Percentiles rank a stretch among this genome's conserved stretches.
phyloP scores from a whole-genome alignment of 495 filamentous ascomycete genomes.

The Penicillium flavigenum region DNA sequence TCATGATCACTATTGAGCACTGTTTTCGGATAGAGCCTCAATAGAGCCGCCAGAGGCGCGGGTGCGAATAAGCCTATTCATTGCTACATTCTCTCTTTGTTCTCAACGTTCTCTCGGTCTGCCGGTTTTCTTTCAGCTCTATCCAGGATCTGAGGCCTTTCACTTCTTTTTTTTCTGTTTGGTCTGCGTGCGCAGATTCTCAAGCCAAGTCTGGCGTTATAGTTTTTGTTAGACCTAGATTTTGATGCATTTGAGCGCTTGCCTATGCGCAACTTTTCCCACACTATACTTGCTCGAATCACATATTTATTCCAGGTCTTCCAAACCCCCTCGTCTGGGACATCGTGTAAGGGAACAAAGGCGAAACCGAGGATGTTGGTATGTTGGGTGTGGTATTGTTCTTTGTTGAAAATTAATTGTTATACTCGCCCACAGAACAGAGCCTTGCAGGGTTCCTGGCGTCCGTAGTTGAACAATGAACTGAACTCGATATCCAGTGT shows the following conservation, averaged over 20 bases:
- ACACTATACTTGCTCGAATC: background rate
- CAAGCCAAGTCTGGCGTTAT: background rate
- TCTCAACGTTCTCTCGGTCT: background rate
- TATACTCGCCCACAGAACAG: background rate
- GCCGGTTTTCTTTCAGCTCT: background rate
- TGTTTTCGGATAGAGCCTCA: background rate
- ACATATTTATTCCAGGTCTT: background rate
- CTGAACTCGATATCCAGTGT: background rate
- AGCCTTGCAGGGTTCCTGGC: background rate
- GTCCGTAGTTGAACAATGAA: conserved; percentile 5
- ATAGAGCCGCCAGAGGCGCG: background rate
- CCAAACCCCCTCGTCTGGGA: background rate
- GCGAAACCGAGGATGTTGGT: background rate
- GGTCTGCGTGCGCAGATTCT: background rate
- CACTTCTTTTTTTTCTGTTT: background rate
- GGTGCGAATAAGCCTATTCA: background rate
- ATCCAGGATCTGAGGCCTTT: background rate
- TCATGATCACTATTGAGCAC: background rate
- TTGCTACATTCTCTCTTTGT: background rate
- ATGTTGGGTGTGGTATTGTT: background rate
- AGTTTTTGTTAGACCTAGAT: background rate
- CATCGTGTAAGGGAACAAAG: background rate
- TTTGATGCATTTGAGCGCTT: background rate
- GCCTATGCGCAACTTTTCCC: too few species aligned
- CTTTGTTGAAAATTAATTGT: conserved; percentile 2